Evolutionary conservation across 2,329 filamentous ascomycete species (phyloP), one percentile per base, ranked within the genome.

Genomic region (Acrocalymma vagum): DNA sequence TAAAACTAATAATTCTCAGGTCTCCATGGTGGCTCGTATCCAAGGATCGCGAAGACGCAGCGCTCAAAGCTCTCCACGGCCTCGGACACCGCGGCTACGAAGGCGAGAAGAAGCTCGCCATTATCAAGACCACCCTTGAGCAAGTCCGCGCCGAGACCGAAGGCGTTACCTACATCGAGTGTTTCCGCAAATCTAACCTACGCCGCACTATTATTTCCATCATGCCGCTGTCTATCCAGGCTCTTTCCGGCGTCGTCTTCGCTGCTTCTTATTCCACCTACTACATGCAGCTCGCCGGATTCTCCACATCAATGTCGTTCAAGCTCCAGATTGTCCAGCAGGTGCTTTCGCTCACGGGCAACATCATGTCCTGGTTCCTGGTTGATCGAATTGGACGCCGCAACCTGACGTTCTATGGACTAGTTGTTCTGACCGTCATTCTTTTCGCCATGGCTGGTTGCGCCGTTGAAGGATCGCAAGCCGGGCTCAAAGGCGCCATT

Each of bases 351-450:
- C 78, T 80, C 48, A 71, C 72, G 15, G 78, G 82, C 53, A 78
- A 90, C 69, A 88, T 90, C 76, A 81, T 84, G 26, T 85, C 87
- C 2, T 93, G 88, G 88, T 81, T 81, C 45, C 74, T 93, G 33
- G 90, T 93, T 82, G 82, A 82, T 15, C 86, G 87, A 10, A 72
- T 90, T 33, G 89, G 90, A 36, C 86, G 89, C 32, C 81, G 89
- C 38, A 76, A 82, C 1, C 78, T 94, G 2, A 93, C 90, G 58
- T 73, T 92, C 13, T 86, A 82, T 53, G 88, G 89, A 5, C 46
- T 47, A 78, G 90, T 45, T 11, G 43, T 45, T 8, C 34, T 64
- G 3, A 84, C 81, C 44, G 74, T 90, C 62, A 84, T 95, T 59
- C 89, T 90, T 8, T 92, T 93, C 74, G 47, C 72, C 20, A 59